Conservation (phyloP, 257 asterid genomes). For the Lantana camara region DNA sequence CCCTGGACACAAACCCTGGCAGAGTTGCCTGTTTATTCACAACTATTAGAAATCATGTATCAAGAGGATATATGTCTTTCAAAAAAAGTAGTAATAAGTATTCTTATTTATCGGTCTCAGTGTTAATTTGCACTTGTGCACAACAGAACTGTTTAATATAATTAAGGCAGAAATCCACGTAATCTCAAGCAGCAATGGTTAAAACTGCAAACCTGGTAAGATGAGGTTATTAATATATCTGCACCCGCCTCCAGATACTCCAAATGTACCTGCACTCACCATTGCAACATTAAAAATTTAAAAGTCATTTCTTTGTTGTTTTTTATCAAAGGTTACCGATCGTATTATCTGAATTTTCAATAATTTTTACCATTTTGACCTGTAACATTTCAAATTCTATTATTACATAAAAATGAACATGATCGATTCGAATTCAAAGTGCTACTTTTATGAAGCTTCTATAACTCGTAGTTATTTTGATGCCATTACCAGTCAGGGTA, state of each 20-base stretch:
- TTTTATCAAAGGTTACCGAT: too few relatives aligned
- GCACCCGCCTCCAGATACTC: conserved; percentile 89
- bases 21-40: conserved; percentile 57
- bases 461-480: too few relatives aligned
- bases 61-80: too few relatives aligned
- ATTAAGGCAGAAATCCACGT: background rate
- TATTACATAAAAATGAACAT: too few relatives aligned
- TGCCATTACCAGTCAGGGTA: too few relatives aligned
- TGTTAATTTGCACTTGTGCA: too few relatives aligned
- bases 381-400: background rate
- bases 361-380: too few relatives aligned
- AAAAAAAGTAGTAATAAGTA: too few relatives aligned
- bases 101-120: too few relatives aligned
- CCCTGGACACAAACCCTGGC: conserved; percentile 74
- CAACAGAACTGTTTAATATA: background rate
- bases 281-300: conserved; percentile 8
- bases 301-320: background rate
- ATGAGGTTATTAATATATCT: conserved; percentile 66
- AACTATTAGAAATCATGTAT: background rate
- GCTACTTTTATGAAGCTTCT: too few relatives aligned
- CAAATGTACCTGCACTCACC: conserved; percentile 64
- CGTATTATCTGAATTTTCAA: too few relatives aligned
- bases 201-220: conserved; percentile 58
- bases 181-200: background rate
- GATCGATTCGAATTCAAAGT: too few relatives aligned